Percentiles rank a stretch among this genome's conserved stretches.
Conservation (phyloP, 2,329 filamentous ascomycete species). For the Plectosphaerella cucumerina region DNA sequence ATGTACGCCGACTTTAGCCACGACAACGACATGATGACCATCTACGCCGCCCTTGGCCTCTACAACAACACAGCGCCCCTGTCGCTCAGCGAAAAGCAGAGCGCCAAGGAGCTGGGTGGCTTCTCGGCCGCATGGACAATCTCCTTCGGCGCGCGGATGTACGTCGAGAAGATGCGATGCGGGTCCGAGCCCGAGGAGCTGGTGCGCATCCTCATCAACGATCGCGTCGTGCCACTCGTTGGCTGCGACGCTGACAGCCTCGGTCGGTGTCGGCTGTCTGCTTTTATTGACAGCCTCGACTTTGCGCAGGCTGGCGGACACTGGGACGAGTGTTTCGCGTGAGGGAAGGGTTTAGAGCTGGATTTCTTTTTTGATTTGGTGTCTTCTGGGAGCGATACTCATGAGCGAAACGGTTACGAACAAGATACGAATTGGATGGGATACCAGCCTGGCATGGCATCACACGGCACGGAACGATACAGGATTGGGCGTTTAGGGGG, state of each 20-base stretch:
- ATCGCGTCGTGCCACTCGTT: constrained; percentile 69
- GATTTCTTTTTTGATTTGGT: neutral
- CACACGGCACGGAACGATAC: neutral
- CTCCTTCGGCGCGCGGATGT: constrained; percentile 75
- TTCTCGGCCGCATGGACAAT: constrained; percentile 77
- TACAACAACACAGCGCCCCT: constrained; percentile 56
- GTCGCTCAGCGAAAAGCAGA: constrained; percentile 18
- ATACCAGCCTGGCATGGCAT: neutral
- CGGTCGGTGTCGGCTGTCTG: constrained; percentile 65
- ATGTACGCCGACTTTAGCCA: constrained; percentile 91
- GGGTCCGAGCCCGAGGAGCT: constrained; percentile 53
- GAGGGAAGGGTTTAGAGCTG: constrained; percentile 2
- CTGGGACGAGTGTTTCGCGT: constrained; percentile 63
- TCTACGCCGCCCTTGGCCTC: constrained; percentile 73
- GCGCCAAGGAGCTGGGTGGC: constrained; percentile 51
- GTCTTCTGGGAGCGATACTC: neutral
- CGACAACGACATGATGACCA: constrained; percentile 79
- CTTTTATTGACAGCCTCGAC: constrained; percentile 69
- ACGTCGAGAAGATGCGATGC: constrained; percentile 85
- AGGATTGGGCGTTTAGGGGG: no score
- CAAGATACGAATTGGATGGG: neutral
- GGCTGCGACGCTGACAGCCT: constrained; percentile 66
- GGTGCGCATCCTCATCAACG: constrained; percentile 79
- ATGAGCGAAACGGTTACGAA: neutral
- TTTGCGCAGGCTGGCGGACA: constrained; percentile 70